phyloP scores from a whole-genome alignment of 208 protist species.

The Naegleria lovaniensis region DNA sequence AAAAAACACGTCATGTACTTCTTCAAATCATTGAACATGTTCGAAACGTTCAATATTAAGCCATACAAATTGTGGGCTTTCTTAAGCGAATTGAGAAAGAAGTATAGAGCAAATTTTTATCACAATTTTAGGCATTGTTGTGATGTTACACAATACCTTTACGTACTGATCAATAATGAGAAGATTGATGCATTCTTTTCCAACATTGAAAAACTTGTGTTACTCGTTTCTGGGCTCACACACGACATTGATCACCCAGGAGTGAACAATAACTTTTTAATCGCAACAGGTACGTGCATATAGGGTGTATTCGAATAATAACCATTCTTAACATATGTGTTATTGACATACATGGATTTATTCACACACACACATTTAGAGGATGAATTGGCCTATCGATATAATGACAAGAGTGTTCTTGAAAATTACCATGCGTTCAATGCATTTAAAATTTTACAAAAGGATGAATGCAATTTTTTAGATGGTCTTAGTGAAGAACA shows the following conservation, averaged over 20 bases:
- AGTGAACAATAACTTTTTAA: constrained; percentile 61
- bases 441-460: constrained; percentile 78
- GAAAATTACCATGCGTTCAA: constrained; percentile 84
- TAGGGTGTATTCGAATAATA: constrained; percentile 28
- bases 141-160: constrained; percentile 55
- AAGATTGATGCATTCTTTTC: constrained; percentile 30
- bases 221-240: constrained; percentile 49
- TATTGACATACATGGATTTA: too few relatives aligned
- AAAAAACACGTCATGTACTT: not conserved
- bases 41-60: not conserved
- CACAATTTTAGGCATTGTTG: constrained; percentile 62
- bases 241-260: constrained; percentile 70
- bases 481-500: constrained; percentile 32
- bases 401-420: constrained; percentile 87
- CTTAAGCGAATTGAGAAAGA: not conserved
- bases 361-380: too few relatives aligned
- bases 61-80: constrained; percentile 20
- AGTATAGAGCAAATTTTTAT: constrained; percentile 48
- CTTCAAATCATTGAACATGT: not conserved
- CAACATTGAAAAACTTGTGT: constrained; percentile 46
- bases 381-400: constrained; percentile 71
- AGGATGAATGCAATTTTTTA: constrained; percentile 69
- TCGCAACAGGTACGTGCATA: constrained; percentile 41
- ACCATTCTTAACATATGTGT: too few relatives aligned
- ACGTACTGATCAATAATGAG: constrained; percentile 35